A percentile compares a stretch with the other conserved stretches of the same genome.
These are phyloP conservation scores for Calonectria pseudoturangicola DNA, from an alignment of 2,329 filamentous ascomycete genomes.

Conservation along the genomic window DNA sequence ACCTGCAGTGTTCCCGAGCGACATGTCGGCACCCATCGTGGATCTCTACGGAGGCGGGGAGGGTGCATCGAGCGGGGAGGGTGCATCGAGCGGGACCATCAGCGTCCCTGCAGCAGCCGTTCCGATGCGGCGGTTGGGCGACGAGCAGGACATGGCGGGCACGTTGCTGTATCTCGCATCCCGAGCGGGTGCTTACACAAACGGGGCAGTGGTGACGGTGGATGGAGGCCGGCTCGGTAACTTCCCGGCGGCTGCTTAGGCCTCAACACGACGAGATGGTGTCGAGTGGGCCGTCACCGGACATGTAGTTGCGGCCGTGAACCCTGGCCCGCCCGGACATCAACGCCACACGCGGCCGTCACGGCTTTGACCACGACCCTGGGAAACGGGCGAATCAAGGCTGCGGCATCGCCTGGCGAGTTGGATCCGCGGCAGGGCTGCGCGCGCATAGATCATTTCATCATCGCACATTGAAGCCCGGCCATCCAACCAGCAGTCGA, in stretches of 20 bases:
- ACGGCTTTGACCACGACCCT: constrained; percentile 35
- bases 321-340: constrained; percentile 10
- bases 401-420: constrained; percentile 40
- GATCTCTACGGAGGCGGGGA: constrained; percentile 60
- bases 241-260: constrained; percentile 72
- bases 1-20: constrained; percentile 73
- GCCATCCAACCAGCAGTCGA: constrained; percentile 37
- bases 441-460: constrained; percentile 32
- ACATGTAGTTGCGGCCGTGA: constrained; percentile 36
- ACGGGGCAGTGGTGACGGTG: constrained; percentile 76
- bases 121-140: constrained; percentile 76
- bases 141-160: constrained; percentile 77
- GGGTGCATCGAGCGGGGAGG: constrained; percentile 55
- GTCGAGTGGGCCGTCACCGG: constrained; percentile 35
- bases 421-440: constrained; percentile 36
- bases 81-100: constrained; percentile 50
- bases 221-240: constrained; percentile 78
- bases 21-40: constrained; percentile 74
- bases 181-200: constrained; percentile 78
- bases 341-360: constrained; percentile 18
- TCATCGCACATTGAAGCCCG: constrained; percentile 53
- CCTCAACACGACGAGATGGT: constrained; percentile 19
- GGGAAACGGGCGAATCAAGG: constrained; percentile 37
- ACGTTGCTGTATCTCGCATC: constrained; percentile 79
- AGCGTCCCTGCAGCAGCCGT: constrained; percentile 65